Percentiles rank a stretch among this genome's conserved stretches.
These are phyloP conservation scores for Aspergillus clavatus DNA, from an alignment of 2,329 filamentous ascomycete species.

Conservation along the genomic window DNA sequence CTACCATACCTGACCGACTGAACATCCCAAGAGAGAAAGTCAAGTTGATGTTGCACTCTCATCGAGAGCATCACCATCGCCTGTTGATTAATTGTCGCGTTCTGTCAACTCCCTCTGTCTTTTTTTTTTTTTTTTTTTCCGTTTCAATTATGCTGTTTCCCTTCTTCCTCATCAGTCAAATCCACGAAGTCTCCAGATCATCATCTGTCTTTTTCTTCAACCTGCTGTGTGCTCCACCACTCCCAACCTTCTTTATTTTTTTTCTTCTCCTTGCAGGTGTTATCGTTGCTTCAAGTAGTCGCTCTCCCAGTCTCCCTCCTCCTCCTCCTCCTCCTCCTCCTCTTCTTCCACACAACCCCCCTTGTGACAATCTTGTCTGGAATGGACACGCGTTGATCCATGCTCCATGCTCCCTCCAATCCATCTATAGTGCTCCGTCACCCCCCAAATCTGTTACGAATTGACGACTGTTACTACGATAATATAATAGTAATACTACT, in stretches of 20 bases:
- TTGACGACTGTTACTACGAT: constrained; percentile 5
- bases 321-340: background rate
- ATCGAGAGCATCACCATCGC: no score
- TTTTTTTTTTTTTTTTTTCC: background rate
- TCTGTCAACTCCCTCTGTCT: background rate
- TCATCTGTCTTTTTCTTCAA: background rate
- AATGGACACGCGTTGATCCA: constrained; percentile 22
- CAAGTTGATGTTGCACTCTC: background rate
- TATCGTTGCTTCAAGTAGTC: background rate
- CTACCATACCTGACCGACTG: background rate
- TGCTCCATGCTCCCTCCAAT: constrained; percentile 6
- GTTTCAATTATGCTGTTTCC: background rate
- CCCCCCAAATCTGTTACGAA: constrained; percentile 5
- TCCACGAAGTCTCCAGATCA: background rate
- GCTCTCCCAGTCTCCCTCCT: constrained; percentile 1
- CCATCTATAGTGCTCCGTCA: constrained; percentile 7
- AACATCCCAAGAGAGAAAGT: background rate
- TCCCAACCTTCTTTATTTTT: constrained; percentile 1
- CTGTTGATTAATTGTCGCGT: no score
- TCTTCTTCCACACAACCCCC: no score
- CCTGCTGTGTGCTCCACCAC: background rate
- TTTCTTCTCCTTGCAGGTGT: constrained; percentile 1
- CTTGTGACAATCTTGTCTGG: constrained; percentile 2
- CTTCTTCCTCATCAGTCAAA: background rate
- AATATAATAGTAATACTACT: constrained; percentile 2